Conservation (phyloP, 129 eudicot species). For the Daucus carota region DNA sequence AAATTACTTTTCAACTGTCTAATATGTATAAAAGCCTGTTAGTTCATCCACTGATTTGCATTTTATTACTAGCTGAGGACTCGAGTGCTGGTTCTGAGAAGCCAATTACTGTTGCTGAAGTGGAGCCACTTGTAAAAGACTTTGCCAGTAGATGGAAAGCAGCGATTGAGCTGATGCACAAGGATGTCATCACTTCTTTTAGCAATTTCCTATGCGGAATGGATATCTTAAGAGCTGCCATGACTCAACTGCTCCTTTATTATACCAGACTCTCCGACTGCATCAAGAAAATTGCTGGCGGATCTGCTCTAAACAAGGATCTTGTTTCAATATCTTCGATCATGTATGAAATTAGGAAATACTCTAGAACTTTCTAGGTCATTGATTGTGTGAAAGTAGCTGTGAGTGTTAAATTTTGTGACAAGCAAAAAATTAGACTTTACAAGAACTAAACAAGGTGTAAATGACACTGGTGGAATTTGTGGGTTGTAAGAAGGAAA, state of each 20-base stretch:
- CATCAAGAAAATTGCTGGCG: constrained; percentile 70
- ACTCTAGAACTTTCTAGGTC: constrained; percentile 65
- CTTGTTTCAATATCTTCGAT: constrained; percentile 76
- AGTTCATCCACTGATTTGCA: constrained; percentile 5
- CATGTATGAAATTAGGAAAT: constrained; percentile 83
- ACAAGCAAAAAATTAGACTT: neutral
- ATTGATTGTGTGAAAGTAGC: neutral
- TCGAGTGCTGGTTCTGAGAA: constrained; percentile 49
- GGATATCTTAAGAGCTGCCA: constrained; percentile 91
- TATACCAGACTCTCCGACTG: constrained; percentile 91
- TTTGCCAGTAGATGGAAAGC: constrained; percentile 92
- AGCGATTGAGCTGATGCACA: constrained; percentile 94
- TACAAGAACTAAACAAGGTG: neutral
- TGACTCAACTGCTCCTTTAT: constrained; percentile 84
- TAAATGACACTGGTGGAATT: neutral
- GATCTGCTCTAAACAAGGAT: constrained; percentile 72
- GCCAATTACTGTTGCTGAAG: constrained; percentile 59
- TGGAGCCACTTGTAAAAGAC: constrained; percentile 88
- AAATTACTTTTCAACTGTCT: neutral
- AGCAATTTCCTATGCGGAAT: constrained; percentile 96
- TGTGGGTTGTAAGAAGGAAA: neutral
- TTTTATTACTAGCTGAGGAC: constrained; percentile 60
- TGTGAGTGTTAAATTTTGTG: neutral
- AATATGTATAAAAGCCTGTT: neutral
- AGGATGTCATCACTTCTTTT: constrained; percentile 83